Evolutionary conservation across 176 grass and related monocot species (phyloP), one percentile per base, ranked within the genome.

Genomic region (Paspalum notatum): DNA sequence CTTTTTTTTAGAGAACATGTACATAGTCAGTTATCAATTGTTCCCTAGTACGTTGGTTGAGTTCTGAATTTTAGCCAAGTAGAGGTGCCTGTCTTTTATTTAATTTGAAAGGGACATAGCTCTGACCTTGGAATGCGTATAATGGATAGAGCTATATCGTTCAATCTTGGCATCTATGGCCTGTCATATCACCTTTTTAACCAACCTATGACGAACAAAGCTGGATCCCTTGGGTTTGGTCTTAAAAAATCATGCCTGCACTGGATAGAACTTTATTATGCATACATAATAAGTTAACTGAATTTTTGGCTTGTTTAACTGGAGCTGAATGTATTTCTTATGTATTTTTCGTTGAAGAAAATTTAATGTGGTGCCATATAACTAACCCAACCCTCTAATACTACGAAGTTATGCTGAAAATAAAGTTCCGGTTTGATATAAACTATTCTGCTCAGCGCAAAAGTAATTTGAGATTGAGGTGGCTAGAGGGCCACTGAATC

Each of bases 31-130:
- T 70, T 18, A 13, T 54, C 62, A 10, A 32, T 26, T 61, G 48
- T 85, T 80, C 46, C 55, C 3, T 55, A 32, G 11, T 47, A 32
- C 62, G 55, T 50, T 84, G 63, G 63, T 76, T 80, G 44, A 64
- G 39, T 62, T 70, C 12, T 75, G 46, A 56, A 75, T 39, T 60
- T 63, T 16, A 38, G 71, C 79, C 46, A 70, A 76, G 54, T 64
- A 80, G 57, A 47, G 53, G 51, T 12, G 32, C 22, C 61, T 9
- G 46, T 62, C 8, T 62, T 17, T n/a, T 83, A 50, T 17, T 26
- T 88, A 60, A 12, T 42, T 9, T 81, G 32, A 75, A 66, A 56
- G 52, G 10, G 8, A 66, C 40, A 1, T 15, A 22, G 8, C 48
- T 78, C 9, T 79, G 68, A 59, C 74, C 55, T 57, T 65, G 8